Percentiles rank a stretch among this genome's conserved stretches.
phyloP scores from a whole-genome alignment of 306 rosid species.

The Corylus heterophylla region DNA sequence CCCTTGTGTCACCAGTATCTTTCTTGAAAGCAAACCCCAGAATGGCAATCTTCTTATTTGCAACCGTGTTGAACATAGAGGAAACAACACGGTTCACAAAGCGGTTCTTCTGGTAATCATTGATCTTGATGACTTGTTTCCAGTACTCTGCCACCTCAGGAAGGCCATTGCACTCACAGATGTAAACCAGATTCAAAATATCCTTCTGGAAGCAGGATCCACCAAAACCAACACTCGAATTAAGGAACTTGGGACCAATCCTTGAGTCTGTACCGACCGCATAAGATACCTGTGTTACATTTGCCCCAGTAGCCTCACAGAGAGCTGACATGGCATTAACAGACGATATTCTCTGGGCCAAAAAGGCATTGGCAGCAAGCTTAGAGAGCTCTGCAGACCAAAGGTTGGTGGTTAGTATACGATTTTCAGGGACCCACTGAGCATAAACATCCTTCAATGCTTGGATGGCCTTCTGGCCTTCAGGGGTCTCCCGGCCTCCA shows the following conservation, averaged over 20 bases:
- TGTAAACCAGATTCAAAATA: slow-evolving; percentile 83
- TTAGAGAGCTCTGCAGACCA: slow-evolving; percentile 97
- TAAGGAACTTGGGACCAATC: slow-evolving; percentile 87
- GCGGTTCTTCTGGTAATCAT: slow-evolving; percentile 89
- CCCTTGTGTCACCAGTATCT: slow-evolving; percentile 93
- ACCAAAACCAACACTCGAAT: slow-evolving; percentile 95
- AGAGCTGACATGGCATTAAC: slow-evolving; percentile 97
- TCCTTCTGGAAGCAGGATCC: slow-evolving; percentile 98
- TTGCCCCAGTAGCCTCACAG: slow-evolving; percentile 96
- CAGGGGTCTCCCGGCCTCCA: slow-evolving; percentile 89
- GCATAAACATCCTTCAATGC: slow-evolving; percentile 75
- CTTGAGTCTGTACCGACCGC: slow-evolving; percentile 92
- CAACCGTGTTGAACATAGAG: slow-evolving; percentile 91
- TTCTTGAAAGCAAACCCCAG: slow-evolving; percentile 97
- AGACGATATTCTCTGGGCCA: slow-evolving; percentile 94
- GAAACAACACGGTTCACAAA: slow-evolving; percentile 89
- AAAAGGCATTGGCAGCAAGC: slow-evolving; percentile 95
- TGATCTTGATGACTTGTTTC: slow-evolving; percentile 96
- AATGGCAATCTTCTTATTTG: slow-evolving; percentile 75
- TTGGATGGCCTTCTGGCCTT: slow-evolving; percentile 71
- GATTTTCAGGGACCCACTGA: slow-evolving; percentile 83
- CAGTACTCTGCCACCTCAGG: slow-evolving; percentile 98
- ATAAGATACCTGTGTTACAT: slow-evolving; percentile 69
- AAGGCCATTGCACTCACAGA: slow-evolving; percentile 93
- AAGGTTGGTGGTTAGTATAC: slow-evolving; percentile 83